These are phyloP conservation scores for Ogataea angusta DNA, from an alignment of 805 yeast species.

Conservation along the genomic window DNA sequence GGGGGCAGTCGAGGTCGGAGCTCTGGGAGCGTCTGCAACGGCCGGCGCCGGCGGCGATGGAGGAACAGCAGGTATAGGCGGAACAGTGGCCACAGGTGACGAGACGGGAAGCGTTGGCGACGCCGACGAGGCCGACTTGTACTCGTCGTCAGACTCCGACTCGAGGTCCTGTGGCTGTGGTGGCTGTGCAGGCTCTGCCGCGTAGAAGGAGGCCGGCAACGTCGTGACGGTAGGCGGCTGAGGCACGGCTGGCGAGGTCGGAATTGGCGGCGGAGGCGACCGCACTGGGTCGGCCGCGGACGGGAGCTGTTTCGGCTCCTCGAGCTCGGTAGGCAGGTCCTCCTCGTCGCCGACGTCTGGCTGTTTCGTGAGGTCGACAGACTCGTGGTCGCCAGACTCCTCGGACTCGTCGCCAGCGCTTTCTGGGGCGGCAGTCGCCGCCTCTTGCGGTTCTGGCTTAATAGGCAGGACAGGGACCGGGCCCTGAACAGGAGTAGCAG, in stretches of 20 bases:
- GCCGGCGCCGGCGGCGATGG: slow-evolving; percentile 16
- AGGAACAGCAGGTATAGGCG: slow-evolving; percentile 3
- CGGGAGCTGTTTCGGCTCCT: neutral
- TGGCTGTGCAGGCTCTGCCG: neutral
- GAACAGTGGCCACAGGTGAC: slow-evolving; percentile 10
- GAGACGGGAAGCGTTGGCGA: slow-evolving; percentile 11
- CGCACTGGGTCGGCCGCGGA: neutral
- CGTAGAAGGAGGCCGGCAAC: neutral
- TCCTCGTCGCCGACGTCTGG: slow-evolving; percentile 7
- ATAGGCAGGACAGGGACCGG: slow-evolving; percentile 33
- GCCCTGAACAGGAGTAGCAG: slow-evolving; percentile 23
- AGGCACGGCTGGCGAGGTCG: too few relatives aligned
- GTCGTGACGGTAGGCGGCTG: neutral
- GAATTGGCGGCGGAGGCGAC: too few relatives aligned
- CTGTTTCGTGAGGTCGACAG: slow-evolving; percentile 4
- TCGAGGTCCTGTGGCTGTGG: neutral
- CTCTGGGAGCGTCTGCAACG: neutral
- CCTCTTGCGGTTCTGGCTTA: neutral
- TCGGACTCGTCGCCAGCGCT: slow-evolving; percentile 6
- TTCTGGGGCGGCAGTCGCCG: neutral
- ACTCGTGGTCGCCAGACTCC: slow-evolving; percentile 6
- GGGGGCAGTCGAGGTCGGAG: neutral
- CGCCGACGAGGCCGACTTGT: slow-evolving; percentile 1
- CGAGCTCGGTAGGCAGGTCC: slow-evolving; percentile 2
- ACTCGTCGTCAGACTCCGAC: neutral